These are phyloP conservation scores for Filobasidium floriforme DNA, from an alignment of 768 basidiomycete species.

Conservation along the genomic window DNA sequence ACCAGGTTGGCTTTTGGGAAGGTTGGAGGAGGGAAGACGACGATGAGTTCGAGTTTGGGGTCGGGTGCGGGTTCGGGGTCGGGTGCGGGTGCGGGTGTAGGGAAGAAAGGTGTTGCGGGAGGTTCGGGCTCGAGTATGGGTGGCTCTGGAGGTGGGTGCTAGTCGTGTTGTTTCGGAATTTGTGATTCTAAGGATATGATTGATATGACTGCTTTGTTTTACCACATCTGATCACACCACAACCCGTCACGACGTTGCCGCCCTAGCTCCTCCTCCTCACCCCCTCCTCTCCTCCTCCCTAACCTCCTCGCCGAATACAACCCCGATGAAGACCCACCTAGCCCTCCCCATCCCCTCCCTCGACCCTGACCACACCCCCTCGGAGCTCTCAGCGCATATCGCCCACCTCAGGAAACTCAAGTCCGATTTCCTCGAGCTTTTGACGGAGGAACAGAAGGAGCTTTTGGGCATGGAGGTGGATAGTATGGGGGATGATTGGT, in stretches of 20 bases:
- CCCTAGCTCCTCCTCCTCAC: background rate
- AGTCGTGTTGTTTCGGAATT: background rate
- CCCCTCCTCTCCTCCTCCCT: background rate
- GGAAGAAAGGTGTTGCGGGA: too few species aligned
- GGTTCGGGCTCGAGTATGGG: too few species aligned
- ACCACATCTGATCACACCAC: too few species aligned
- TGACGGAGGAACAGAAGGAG: slow-evolving; percentile 12
- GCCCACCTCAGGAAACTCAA: slow-evolving; percentile 9
- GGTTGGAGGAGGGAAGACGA: too few species aligned
- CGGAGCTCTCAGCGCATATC: background rate
- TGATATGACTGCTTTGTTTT: too few species aligned
- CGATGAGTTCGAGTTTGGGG: too few species aligned
- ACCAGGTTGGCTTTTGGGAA: slow-evolving; percentile 5
- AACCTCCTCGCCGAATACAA: too few species aligned
- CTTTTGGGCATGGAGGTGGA: slow-evolving; percentile 40
- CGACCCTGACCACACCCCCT: background rate
- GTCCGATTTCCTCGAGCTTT: slow-evolving; percentile 9
- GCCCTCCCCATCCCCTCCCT: slow-evolving; percentile 2
- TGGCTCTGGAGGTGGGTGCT: background rate
- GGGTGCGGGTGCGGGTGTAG: too few species aligned
- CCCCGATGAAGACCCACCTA: background rate
- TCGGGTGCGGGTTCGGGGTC: too few species aligned
- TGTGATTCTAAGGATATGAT: too few species aligned
- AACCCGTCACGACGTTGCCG: too few species aligned
- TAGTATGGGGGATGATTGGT: slow-evolving; percentile 44